Conservation (phyloP, 768 basidiomycete genomes). For the Imleria badia region DNA sequence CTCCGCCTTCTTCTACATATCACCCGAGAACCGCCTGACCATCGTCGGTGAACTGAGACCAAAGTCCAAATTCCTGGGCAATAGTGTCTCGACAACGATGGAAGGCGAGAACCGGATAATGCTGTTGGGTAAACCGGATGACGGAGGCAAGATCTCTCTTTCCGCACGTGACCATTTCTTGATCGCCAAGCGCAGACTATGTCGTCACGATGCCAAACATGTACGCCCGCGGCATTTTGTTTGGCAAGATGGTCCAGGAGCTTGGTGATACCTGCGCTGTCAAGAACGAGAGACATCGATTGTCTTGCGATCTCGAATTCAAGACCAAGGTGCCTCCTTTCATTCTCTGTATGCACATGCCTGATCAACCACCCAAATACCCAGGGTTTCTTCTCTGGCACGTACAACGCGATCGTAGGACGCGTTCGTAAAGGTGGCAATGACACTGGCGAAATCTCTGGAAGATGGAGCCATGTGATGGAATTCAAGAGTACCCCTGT, state of each 20-base stretch:
- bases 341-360: background rate
- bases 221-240: constrained; percentile 86
- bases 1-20: constrained; percentile 94
- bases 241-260: constrained; percentile 95
- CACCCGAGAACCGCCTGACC: constrained; percentile 81
- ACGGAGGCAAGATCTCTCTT: constrained; percentile 65
- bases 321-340: constrained; percentile 78
- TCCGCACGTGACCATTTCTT: constrained; percentile 3
- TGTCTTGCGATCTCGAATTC: constrained; percentile 87
- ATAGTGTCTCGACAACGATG: constrained; percentile 95
- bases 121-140: constrained; percentile 78
- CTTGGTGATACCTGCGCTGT: constrained; percentile 87
- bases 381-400: constrained; percentile 95
- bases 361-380: background rate
- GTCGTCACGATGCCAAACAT: constrained; percentile 97
- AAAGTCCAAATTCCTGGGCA: constrained; percentile 95
- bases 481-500: constrained; percentile 77
- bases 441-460: constrained; percentile 83
- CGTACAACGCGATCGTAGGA: constrained; percentile 89
- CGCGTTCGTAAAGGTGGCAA: constrained; percentile 62
- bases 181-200: constrained; percentile 57
- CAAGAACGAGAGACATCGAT: constrained; percentile 74
- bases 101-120: constrained; percentile 92
- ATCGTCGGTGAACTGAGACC: constrained; percentile 94
- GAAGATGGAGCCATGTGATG: constrained; percentile 90